Evolutionary conservation across 2,329 filamentous ascomycete species (phyloP).

Genomic region (Colletotrichum karsti): DNA sequence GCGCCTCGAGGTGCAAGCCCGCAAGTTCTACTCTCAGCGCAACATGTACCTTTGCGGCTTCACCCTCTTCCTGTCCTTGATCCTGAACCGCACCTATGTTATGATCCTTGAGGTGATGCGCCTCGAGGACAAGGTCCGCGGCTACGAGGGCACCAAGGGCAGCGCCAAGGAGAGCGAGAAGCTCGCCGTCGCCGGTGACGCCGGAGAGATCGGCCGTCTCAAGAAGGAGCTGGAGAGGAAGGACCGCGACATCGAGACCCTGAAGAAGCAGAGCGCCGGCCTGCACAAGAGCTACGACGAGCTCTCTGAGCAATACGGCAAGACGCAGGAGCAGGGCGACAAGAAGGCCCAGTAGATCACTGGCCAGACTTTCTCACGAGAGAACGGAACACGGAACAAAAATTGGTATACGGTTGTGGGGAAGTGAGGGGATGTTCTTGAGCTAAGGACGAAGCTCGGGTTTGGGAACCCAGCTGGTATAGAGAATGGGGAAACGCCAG

Average conservation of each 20-base stretch:
- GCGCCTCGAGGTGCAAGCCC: slow-evolving; percentile 97
- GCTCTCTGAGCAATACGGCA: slow-evolving; percentile 82
- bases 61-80: slow-evolving; percentile 97
- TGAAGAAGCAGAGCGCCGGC: slow-evolving; percentile 93
- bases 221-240: slow-evolving; percentile 79
- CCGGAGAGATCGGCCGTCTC: slow-evolving; percentile 77
- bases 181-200: slow-evolving; percentile 75
- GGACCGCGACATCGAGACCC: slow-evolving; percentile 82
- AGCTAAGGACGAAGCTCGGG: not conserved
- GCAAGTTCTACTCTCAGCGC: slow-evolving; percentile 99
- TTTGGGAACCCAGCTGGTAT: not conserved
- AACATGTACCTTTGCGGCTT: slow-evolving; percentile 99
- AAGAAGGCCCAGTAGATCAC: slow-evolving; percentile 65
- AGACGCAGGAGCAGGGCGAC: slow-evolving; percentile 58
- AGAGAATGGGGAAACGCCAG: not conserved
- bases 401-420: not conserved
- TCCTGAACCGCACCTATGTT: slow-evolving; percentile 98
- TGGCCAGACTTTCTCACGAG: not conserved
- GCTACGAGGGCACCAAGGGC: slow-evolving; percentile 69
- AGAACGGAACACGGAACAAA: not conserved
- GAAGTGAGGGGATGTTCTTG: not conserved
- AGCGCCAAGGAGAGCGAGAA: slow-evolving; percentile 75
- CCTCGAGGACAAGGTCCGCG: slow-evolving; percentile 91
- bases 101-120: slow-evolving; percentile 94
- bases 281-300: slow-evolving; percentile 86